A percentile compares a stretch with the other conserved stretches of the same genome.
phyloP scores from a whole-genome alignment of 768 basidiomycete species.

The Lactarius hatsudake region DNA sequence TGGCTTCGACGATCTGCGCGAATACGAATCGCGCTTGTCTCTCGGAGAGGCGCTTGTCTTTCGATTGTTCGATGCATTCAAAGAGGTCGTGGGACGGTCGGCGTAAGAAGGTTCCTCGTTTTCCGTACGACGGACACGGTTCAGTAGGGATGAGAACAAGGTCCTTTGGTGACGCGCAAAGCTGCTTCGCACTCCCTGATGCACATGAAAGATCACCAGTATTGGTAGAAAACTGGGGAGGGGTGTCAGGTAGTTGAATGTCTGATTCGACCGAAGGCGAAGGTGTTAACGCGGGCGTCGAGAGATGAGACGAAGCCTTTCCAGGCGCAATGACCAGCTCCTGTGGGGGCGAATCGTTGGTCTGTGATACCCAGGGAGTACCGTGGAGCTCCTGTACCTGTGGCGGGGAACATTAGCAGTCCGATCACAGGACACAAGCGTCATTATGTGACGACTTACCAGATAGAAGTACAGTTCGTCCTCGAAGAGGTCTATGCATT shows the following conservation, averaged over 20 bases:
- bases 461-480: constrained; percentile 84
- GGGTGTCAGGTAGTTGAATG: constrained; percentile 18
- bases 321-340: constrained; percentile 8
- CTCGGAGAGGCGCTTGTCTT: constrained; percentile 76
- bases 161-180: constrained; percentile 7
- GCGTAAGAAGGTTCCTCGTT: constrained; percentile 50
- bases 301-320: constrained; percentile 18
- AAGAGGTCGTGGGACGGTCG: constrained; percentile 90
- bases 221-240: constrained; percentile 21
- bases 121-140: constrained; percentile 10
- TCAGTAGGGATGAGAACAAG: constrained; percentile 1
- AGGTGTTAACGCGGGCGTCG: constrained; percentile 26
- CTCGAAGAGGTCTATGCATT: constrained; percentile 81
- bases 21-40: constrained; percentile 79
- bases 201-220: constrained; percentile 5
- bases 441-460: constrained; percentile 44
- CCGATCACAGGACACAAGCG: constrained; percentile 7
- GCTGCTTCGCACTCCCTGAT: constrained; percentile 9
- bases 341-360: constrained; percentile 35
- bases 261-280: constrained; percentile 27
- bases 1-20: constrained; percentile 82
- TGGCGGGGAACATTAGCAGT: constrained; percentile 5
- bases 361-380: constrained; percentile 70
- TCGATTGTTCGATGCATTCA: constrained; percentile 89
- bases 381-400: constrained; percentile 94